Base-by-base conservation (phyloP, 805 yeast species). In the Saccharomycopsis javanensis region DNA sequence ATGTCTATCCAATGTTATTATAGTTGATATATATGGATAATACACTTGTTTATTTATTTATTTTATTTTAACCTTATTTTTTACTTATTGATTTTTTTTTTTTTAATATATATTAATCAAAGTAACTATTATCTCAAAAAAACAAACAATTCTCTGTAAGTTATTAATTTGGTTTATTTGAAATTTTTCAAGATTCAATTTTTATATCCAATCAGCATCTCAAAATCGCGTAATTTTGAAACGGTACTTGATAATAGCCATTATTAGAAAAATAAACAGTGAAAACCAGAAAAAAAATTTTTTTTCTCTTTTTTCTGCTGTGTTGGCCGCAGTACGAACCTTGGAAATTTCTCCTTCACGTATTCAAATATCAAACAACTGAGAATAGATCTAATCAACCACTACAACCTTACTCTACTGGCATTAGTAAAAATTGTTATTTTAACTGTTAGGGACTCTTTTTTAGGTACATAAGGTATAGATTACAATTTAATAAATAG, bases 1-100 rank as follows among this genome's bases (percentile, higher is more conserved):
- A 28, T 42, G 23, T 42, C 48, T 42, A 42, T 42, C 27, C 42
- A 23, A 27, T n/a, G n/a, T 52, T 37, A 35, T 38, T 52, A 6
- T 15, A 25, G 31, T 34, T 35, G 28, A 35, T 54, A 23, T 53
- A 35, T 16, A 35, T 53, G n/a, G 31, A 30, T 54, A 54, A 23
- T 54, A 27, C 15, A 30, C 28, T 53, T 53, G 31, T 42, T 38
- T 53, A 23, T 45, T 38, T 53, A 16, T 37, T 37, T 7, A 53
- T 50, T 53, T 45, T 42, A 34, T 51, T 18, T 53, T 11, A 27
- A 35, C 46, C 34, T 52, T 35, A 8, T 34, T 51, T 23, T 51
- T 51, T 51, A 16, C 33, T 35, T 34, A 15, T 20, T 31, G 54
- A 25, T 35, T 52, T 34, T 52, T 20, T 51, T 33, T 31, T 45